Base-by-base conservation (phyloP, 352 stramenopile genomes). In the Globisporangium iwayamae region DNA sequence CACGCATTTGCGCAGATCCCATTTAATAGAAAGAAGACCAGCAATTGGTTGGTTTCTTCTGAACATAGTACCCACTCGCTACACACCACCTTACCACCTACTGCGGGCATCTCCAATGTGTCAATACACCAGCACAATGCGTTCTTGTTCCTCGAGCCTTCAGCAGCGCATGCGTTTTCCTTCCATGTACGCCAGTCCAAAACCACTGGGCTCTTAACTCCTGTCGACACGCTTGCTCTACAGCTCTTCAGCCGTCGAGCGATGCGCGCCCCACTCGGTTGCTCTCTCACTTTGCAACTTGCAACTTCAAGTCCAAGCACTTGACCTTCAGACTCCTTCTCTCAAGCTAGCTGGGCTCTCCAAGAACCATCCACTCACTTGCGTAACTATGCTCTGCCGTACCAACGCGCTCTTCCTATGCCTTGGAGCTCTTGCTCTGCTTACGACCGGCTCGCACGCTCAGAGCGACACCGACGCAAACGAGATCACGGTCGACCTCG, bases 271-370 rank as follows among this genome's bases (percentile, higher is more conserved):
- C 10, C 30, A 38, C 51, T 57, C 30, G 36, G 9, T 41, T 57
- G 11, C 47, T 54, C 9, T 16, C 7, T 46, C 52, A 58, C 32
- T 58, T 30, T 58, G 52, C 52, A 58, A 20, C 32, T 46, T 58
- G 52, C 52, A 58, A 20, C 52, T 18, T 16, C n/a, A 46, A 58
- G 32, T 46, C 52, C 52, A 58, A 58, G 52, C 25, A 32, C 52
- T 58, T 58, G 52, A 28, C 25, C 25, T 28, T 28, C 25, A 28
- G 25, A 28, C 25, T 28, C 25, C 25, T 28, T 28, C 25, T 2
- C 25, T 28, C 25, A 28, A 28, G 25, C 25, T 28, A 28, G 25
- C 25, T 28, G 25, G 1, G 25, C 1, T 1, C 25, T 28, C 25
- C 25, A 28, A 28, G 25, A 1, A 1, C 25, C 25, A 28, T 28